A percentile compares a stretch with the other conserved stretches of the same genome.
Conservation (phyloP, 768 basidiomycete genomes). For the Trametopsis cervina region DNA sequence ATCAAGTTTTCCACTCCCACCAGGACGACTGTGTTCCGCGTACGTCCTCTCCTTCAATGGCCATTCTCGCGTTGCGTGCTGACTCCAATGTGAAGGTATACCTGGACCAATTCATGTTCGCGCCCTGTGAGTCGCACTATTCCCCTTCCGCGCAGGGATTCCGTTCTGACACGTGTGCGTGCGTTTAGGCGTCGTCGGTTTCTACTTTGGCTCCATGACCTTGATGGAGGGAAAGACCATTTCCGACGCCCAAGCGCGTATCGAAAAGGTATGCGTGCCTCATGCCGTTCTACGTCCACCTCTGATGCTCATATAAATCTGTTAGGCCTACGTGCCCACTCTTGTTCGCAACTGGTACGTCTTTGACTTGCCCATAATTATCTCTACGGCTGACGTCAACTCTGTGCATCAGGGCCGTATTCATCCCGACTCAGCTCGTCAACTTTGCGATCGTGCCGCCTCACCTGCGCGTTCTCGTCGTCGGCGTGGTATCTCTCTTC, state of each 20-base stretch:
- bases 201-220: constrained; percentile 73
- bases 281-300: background rate
- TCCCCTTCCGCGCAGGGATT: constrained; percentile 27
- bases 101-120: constrained; percentile 74
- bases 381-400: background rate
- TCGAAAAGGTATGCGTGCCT: constrained; percentile 26
- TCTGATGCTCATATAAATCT: background rate
- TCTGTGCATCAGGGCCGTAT: constrained; percentile 64
- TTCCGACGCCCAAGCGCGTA: constrained; percentile 41
- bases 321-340: constrained; percentile 66
- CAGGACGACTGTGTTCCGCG: constrained; percentile 54
- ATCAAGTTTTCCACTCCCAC: constrained; percentile 61
- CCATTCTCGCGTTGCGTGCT: background rate
- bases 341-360: constrained; percentile 69
- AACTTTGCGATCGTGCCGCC: constrained; percentile 76
- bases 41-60: constrained; percentile 25
- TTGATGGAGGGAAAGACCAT: constrained; percentile 68
- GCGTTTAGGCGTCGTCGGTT: constrained; percentile 34
- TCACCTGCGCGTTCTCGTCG: constrained; percentile 67
- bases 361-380: background rate
- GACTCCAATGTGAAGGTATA: constrained; percentile 44
- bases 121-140: constrained; percentile 44
- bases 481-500: constrained; percentile 73
- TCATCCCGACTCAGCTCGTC: constrained; percentile 68
- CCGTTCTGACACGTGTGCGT: background rate